Conservation (phyloP, 192 early-diverging fungal genomes). For the Obelidium mucronatum region DNA sequence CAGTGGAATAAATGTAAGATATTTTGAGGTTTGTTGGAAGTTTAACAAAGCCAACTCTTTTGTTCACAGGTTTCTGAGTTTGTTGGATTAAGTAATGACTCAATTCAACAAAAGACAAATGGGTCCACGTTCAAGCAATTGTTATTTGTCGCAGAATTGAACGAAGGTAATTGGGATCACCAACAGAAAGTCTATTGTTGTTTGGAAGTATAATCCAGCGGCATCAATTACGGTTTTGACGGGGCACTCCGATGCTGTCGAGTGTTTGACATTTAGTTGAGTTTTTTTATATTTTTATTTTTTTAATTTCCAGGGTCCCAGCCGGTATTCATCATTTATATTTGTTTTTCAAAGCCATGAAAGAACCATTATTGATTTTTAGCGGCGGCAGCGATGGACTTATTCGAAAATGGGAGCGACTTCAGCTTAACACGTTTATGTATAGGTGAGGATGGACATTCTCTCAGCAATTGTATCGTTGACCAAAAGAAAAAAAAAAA, state of each 20-base stretch:
- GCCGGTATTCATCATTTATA: no score
- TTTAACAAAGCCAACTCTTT: background rate
- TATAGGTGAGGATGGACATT: constrained; percentile 53
- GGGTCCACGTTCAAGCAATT: constrained; percentile 54
- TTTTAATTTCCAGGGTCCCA: background rate
- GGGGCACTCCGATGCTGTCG: constrained; percentile 63
- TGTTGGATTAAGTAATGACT: constrained; percentile 53
- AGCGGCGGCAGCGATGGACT: constrained; percentile 63
- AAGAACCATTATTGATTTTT: constrained; percentile 67
- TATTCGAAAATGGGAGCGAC: constrained; percentile 65
- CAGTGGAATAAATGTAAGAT: constrained; percentile 62
- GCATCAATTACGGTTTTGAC: constrained; percentile 58
- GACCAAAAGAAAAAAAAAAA: background rate
- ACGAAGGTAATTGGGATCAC: constrained; percentile 60
- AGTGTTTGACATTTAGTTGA: constrained; percentile 62
- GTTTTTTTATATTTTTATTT: background rate
- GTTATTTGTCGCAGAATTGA: constrained; percentile 57
- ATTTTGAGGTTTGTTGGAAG: no score
- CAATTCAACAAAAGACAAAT: constrained; percentile 41
- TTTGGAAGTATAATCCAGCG: constrained; percentile 63
- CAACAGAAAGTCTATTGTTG: constrained; percentile 50
- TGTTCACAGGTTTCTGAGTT: constrained; percentile 68
- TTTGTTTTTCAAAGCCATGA: constrained; percentile 49
- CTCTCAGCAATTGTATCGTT: background rate
- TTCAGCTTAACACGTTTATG: constrained; percentile 71